Percentiles rank a stretch among this genome's conserved stretches.
phyloP scores from a whole-genome alignment of 2,329 filamentous ascomycete genomes.

The Apiospora phragmitis region DNA sequence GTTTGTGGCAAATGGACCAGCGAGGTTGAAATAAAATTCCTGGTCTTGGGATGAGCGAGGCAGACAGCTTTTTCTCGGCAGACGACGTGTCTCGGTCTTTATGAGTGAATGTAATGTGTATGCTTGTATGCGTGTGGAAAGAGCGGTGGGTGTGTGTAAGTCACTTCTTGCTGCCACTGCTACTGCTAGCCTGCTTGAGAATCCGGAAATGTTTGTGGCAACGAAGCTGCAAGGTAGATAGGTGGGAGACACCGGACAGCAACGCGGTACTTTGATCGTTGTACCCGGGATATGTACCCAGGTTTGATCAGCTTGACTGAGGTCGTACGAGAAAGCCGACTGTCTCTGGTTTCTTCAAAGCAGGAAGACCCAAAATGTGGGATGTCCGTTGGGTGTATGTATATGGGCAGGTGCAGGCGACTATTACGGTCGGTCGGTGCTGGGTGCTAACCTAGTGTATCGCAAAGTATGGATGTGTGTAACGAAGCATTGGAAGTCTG shows the following conservation, averaged over 20 bases:
- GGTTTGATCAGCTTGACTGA: background rate
- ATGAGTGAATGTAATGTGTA: background rate
- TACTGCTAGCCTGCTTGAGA: background rate
- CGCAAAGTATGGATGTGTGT: background rate
- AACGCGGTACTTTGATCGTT: background rate
- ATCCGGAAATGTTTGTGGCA: background rate
- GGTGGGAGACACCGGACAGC: background rate
- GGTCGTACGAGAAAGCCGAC: background rate
- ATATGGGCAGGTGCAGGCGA: background rate
- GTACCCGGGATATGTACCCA: background rate
- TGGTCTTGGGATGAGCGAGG: background rate
- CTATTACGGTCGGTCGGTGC: background rate
- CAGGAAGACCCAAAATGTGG: background rate
- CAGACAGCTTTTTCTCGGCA: background rate
- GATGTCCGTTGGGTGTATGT: background rate
- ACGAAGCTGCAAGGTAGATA: background rate
- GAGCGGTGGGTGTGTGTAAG: slow-evolving; percentile 7
- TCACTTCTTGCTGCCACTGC: background rate
- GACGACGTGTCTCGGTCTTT: background rate
- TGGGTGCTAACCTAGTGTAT: too few species aligned
- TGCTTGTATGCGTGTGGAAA: slow-evolving; percentile 2
- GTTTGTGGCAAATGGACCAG: background rate
- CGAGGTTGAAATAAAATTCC: background rate
- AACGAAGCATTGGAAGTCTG: background rate
- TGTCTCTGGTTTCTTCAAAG: background rate